Evolutionary conservation across 2,329 filamentous ascomycete genomes (phyloP).

Genomic region (Aureobasidium sp.): DNA sequence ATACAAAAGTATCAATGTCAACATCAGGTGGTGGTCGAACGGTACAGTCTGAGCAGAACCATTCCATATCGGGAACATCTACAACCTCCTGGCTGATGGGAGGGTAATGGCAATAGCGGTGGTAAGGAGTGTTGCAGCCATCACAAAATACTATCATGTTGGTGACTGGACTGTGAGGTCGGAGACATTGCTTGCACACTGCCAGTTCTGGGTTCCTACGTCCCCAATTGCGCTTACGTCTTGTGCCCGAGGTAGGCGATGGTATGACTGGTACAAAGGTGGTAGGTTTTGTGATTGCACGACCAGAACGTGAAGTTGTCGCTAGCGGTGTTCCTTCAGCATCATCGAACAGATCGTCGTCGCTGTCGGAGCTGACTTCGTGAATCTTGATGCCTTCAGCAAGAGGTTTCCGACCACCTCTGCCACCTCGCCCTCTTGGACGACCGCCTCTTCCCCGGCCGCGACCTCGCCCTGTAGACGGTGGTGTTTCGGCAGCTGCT

Average conservation of each 20-base stretch:
- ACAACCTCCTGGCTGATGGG: conserved; percentile 64
- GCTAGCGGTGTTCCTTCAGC: conserved; percentile 43
- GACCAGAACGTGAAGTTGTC: conserved; percentile 68
- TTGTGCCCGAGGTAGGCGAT: conserved; percentile 41
- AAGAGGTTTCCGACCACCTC: conserved; percentile 18
- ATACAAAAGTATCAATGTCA: conserved; percentile 33
- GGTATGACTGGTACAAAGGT: conserved; percentile 50
- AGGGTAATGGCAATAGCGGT: conserved; percentile 74
- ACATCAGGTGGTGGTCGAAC: conserved; percentile 37
- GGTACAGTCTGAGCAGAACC: conserved; percentile 62
- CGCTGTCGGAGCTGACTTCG: conserved; percentile 22
- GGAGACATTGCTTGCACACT: conserved; percentile 64
- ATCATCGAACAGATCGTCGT: conserved; percentile 30
- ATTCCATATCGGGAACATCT: conserved; percentile 58
- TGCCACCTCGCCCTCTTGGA: conserved; percentile 19
- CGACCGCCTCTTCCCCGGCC: conserved; percentile 26
- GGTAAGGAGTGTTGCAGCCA: conserved; percentile 71
- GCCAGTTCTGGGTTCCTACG: conserved; percentile 47
- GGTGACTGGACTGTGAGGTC: conserved; percentile 61
- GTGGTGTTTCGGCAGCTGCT: conserved; percentile 20
- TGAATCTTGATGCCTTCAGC: conserved; percentile 26
- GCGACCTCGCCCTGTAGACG: conserved; percentile 32
- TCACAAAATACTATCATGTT: conserved; percentile 86
- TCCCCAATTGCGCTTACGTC: conserved; percentile 52
- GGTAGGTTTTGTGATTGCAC: conserved; percentile 61